A percentile compares a stretch with the other conserved stretches of the same genome.
Evolutionary conservation across 192 early-diverging fungal genomes (phyloP).

Genomic region (Linnemannia elongata): DNA sequence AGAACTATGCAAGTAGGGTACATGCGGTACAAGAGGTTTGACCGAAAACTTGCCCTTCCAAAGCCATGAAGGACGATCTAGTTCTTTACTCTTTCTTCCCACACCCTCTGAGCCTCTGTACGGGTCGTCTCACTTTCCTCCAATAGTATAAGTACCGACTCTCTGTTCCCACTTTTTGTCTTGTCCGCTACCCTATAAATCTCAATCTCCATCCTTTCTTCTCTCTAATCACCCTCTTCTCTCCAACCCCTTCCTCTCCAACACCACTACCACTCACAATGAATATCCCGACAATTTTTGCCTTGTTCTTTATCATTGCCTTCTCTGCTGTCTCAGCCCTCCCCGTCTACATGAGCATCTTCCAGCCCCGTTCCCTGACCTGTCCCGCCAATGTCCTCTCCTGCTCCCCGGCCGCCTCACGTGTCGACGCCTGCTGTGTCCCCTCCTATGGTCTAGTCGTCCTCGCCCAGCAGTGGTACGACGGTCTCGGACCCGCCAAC

Average conservation of each 20-base stretch:
- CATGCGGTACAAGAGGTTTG: background rate
- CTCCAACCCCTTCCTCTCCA: too few species aligned
- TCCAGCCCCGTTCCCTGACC: conserved; percentile 3
- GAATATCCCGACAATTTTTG: too few species aligned
- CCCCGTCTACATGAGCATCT: conserved; percentile 4
- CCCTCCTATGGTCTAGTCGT: conserved; percentile 65
- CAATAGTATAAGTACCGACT: background rate
- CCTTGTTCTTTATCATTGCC: too few species aligned
- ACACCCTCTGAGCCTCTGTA: too few species aligned
- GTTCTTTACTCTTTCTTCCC: background rate
- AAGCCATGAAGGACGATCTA: background rate
- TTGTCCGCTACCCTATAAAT: too few species aligned
- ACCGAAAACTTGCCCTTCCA: background rate
- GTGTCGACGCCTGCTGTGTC: conserved; percentile 63
- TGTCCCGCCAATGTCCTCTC: conserved; percentile 53
- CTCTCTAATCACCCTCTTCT: conserved; percentile 43
- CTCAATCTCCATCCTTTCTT: too few species aligned
- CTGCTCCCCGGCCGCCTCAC: conserved; percentile 31
- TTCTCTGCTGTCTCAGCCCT: conserved; percentile 33
- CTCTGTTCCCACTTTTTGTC: background rate
- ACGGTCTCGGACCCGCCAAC: conserved; percentile 67
- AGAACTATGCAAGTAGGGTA: too few species aligned
- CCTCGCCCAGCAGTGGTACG: conserved; percentile 71
- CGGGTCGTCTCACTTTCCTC: background rate
- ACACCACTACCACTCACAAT: too few species aligned